These are phyloP conservation scores for Malassezia furfur DNA, from an alignment of 1,284 basidiomycete species.

Conservation along the genomic window DNA sequence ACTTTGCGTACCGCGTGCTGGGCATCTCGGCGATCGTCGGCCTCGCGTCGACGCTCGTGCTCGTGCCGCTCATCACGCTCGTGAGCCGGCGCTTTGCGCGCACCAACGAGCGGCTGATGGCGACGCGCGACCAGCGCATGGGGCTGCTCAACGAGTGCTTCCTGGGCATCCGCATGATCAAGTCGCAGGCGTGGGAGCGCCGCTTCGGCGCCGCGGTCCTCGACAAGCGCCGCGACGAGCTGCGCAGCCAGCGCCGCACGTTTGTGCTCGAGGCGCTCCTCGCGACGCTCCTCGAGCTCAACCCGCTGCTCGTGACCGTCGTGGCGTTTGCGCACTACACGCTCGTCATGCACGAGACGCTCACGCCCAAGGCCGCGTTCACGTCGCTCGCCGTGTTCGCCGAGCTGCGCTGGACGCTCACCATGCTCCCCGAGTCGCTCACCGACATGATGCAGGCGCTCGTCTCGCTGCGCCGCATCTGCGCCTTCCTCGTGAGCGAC, in stretches of 20 bases:
- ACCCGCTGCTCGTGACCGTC: conserved; percentile 23
- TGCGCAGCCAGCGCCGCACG: not conserved
- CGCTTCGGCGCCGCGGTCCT: not conserved
- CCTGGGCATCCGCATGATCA: conserved; percentile 19
- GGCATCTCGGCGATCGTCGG: conserved; percentile 13
- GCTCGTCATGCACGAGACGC: conserved; percentile 18
- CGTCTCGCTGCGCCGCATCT: conserved; percentile 69
- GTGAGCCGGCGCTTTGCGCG: conserved; percentile 5
- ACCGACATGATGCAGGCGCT: conserved; percentile 54
- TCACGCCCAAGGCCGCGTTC: conserved; percentile 33
- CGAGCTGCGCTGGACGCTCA: conserved; percentile 24
- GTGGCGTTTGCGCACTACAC: conserved; percentile 29
- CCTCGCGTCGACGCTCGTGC: conserved; percentile 5
- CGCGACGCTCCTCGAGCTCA: conserved; percentile 9
- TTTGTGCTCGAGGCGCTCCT: conserved; percentile 10
- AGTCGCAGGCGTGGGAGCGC: conserved; percentile 18
- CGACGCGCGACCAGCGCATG: conserved; percentile 14
- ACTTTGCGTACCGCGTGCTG: conserved; percentile 18
- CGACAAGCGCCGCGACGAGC: conserved; percentile 1
- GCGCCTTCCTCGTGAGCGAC: conserved; percentile 66
- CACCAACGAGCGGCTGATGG: conserved; percentile 14
- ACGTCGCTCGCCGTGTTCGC: conserved; percentile 20
- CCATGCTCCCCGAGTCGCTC: conserved; percentile 25
- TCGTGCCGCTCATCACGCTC: conserved; percentile 7
- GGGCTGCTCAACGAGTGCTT: conserved; percentile 16